Percentiles rank a stretch among this genome's conserved stretches.
Conservation (phyloP, 2,329 filamentous ascomycete species). For the Phyllachora maydis region DNA sequence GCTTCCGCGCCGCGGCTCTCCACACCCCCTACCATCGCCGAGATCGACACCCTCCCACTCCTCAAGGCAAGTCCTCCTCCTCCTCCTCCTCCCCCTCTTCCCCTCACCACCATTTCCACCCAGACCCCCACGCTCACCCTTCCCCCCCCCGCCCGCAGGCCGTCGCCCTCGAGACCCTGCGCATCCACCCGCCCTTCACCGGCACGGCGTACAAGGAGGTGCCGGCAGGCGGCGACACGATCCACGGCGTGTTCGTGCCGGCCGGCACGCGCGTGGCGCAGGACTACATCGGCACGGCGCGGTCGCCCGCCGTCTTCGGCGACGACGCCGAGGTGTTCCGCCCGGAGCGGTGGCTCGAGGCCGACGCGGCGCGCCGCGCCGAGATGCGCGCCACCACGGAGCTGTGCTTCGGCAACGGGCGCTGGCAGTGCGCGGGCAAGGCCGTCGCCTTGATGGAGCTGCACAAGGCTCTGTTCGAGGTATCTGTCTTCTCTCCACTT, state of each 20-base stretch:
- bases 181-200: conserved; percentile 6
- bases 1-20: conserved; percentile 1
- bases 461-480: conserved; percentile 21
- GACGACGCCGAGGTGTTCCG: conserved; percentile 27
- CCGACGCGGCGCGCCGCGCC: conserved; percentile 17
- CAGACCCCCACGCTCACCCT: not conserved
- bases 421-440: conserved; percentile 21
- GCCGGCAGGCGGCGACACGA: conserved; percentile 9
- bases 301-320: conserved; percentile 23
- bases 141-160: conserved; percentile 2
- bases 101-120: not conserved
- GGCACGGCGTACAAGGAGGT: conserved; percentile 8
- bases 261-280: conserved; percentile 8
- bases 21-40: conserved; percentile 3
- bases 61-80: conserved; percentile 5
- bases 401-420: conserved; percentile 20
- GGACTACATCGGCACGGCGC: conserved; percentile 2
- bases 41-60: conserved; percentile 5
- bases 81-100: not conserved
- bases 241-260: conserved; percentile 11
- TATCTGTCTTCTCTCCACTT: conserved; percentile 6
- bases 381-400: conserved; percentile 26
- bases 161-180: conserved; percentile 8
- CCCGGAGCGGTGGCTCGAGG: conserved; percentile 32
- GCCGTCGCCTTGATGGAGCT: conserved; percentile 20